A percentile compares a stretch with the other conserved stretches of the same genome.
These are phyloP conservation scores for Ceratobasidium sp. DNA, from an alignment of 1,284 basidiomycete species.

Conservation along the genomic window DNA sequence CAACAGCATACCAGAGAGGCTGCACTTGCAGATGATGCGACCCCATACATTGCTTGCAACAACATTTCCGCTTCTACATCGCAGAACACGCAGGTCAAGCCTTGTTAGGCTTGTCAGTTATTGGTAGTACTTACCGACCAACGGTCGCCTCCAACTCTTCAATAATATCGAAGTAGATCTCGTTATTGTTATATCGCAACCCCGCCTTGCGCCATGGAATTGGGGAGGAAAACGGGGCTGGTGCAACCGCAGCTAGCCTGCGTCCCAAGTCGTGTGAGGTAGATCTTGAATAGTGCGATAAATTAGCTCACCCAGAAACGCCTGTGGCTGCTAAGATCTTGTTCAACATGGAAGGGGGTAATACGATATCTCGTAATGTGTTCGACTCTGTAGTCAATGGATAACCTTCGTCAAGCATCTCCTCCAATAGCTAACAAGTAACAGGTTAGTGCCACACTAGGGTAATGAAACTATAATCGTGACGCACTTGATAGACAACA, in stretches of 20 bases:
- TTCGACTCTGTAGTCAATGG: slow-evolving; percentile 95
- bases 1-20: slow-evolving; percentile 71
- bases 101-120: too few species aligned
- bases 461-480: neutral
- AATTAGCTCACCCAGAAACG: slow-evolving; percentile 58
- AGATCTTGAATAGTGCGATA: slow-evolving; percentile 48
- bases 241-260: slow-evolving; percentile 55
- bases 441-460: neutral
- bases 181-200: slow-evolving; percentile 87
- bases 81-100: too few species aligned
- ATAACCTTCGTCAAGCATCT: slow-evolving; percentile 93
- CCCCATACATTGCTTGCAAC: slow-evolving; percentile 82
- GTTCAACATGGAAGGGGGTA: slow-evolving; percentile 84
- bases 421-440: slow-evolving; percentile 81
- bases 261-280: slow-evolving; percentile 50
- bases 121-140: slow-evolving; percentile 74
- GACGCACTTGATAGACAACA: slow-evolving; percentile 83
- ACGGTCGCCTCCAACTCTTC: slow-evolving; percentile 88
- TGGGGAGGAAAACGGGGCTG: slow-evolving; percentile 86
- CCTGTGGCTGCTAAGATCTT: slow-evolving; percentile 76
- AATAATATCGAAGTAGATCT: slow-evolving; percentile 92
- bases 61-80: slow-evolving; percentile 74
- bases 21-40: slow-evolving; percentile 81
- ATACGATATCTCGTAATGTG: slow-evolving; percentile 90
- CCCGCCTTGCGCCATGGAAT: slow-evolving; percentile 94